A percentile compares a stretch with the other conserved stretches of the same genome.
Evolutionary conservation across 352 stramenopile species (phyloP).

Genomic region (Lagenidium sp.): DNA sequence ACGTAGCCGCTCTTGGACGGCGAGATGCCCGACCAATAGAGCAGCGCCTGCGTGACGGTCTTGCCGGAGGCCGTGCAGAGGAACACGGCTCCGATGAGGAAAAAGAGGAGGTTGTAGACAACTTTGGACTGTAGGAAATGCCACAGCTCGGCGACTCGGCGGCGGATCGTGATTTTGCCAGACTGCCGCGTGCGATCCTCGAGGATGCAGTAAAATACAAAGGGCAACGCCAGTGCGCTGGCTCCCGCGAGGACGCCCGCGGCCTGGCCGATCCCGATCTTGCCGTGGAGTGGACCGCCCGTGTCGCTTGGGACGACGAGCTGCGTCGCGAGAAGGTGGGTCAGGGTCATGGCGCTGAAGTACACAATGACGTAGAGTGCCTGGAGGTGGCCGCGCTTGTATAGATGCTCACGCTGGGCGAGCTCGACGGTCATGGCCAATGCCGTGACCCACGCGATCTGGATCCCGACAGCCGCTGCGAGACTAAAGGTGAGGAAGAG

Average conservation of each 20-base stretch:
- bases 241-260: background rate
- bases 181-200: slow-evolving; percentile 2
- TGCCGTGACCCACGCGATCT: slow-evolving; percentile 11
- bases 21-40: slow-evolving; percentile 5
- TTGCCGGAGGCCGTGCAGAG: slow-evolving; percentile 2
- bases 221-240: slow-evolving; percentile 2
- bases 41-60: background rate
- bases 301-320: too few relatives aligned
- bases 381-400: slow-evolving; percentile 15
- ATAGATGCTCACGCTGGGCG: slow-evolving; percentile 12
- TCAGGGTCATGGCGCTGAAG: too few relatives aligned
- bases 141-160: background rate
- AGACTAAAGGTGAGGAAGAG: slow-evolving; percentile 7
- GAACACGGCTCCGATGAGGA: slow-evolving; percentile 4
- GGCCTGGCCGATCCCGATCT: slow-evolving; percentile 1
- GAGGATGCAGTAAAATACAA: slow-evolving; percentile 1
- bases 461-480: slow-evolving; percentile 4
- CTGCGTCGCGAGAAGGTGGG: too few relatives aligned
- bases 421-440: slow-evolving; percentile 18
- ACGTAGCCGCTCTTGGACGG: slow-evolving; percentile 5
- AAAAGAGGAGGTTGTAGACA: slow-evolving; percentile 8
- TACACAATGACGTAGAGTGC: too few relatives aligned
- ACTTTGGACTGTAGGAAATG: slow-evolving; percentile 6
- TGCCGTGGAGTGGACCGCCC: slow-evolving; percentile 1
- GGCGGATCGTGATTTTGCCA: too few relatives aligned